These are phyloP conservation scores for Santalum album DNA, from an alignment of 164 flowering plant genomes.

Conservation along the genomic window DNA sequence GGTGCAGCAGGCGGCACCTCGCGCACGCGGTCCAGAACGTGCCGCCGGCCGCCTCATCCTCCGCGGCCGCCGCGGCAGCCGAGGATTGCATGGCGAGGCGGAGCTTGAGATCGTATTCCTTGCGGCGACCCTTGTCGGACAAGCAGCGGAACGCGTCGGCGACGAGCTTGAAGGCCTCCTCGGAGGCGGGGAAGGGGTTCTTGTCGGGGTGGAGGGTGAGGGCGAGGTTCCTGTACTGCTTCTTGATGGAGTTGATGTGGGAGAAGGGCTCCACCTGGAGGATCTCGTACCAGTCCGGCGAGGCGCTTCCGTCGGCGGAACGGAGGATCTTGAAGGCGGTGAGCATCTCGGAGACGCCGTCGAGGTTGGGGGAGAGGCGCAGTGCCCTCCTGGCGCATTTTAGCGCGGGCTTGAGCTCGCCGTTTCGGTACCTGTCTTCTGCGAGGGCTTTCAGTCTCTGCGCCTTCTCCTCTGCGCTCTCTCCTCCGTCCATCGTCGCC, in stretches of 20 bases:
- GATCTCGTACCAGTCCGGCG: constrained; percentile 50
- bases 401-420: too few relatives aligned
- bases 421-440: too few relatives aligned
- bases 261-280: constrained; percentile 71
- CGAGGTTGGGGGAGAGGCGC: constrained; percentile 33
- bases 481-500: too few relatives aligned
- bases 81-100: constrained; percentile 46
- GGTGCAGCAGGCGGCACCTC: constrained; percentile 50
- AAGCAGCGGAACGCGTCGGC: constrained; percentile 56
- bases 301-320: constrained; percentile 2
- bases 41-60: constrained; percentile 10
- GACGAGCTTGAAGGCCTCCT: constrained; percentile 74
- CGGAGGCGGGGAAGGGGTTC: constrained; percentile 43
- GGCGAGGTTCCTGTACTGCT: constrained; percentile 71
- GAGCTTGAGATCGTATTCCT: constrained; percentile 59
- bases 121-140: constrained; percentile 47
- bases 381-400: neutral
- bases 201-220: constrained; percentile 72
- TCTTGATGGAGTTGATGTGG: constrained; percentile 43
- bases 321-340: constrained; percentile 48
- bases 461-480: too few relatives aligned
- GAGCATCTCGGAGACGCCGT: constrained; percentile 48
- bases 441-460: too few relatives aligned
- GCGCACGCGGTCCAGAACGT: constrained; percentile 72
- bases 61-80: constrained; percentile 12